These are phyloP conservation scores for Tanozyma kutaoensis DNA, from an alignment of 805 yeast genomes.

Conservation along the genomic window DNA sequence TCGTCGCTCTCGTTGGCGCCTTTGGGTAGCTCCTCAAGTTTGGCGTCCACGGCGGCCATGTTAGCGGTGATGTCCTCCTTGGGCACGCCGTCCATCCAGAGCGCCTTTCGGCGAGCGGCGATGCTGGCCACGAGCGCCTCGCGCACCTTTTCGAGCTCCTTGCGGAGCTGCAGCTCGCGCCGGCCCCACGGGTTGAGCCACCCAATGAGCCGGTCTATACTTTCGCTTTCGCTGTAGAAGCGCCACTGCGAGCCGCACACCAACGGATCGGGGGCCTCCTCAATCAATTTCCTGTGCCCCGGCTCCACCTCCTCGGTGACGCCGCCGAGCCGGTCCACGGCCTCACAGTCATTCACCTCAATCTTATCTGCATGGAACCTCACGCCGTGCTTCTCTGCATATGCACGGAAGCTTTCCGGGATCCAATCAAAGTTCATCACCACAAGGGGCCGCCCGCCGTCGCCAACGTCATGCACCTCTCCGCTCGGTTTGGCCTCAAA, in stretches of 20 bases:
- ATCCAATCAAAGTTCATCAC: slow-evolving; percentile 12
- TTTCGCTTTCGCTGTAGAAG: slow-evolving; percentile 47
- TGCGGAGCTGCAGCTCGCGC: slow-evolving; percentile 53
- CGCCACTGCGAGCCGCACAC: slow-evolving; percentile 52
- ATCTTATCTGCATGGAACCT: slow-evolving; percentile 10
- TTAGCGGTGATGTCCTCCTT: too few relatives aligned
- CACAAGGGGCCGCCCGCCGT: slow-evolving; percentile 3
- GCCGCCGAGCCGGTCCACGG: slow-evolving; percentile 4
- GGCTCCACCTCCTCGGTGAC: too few relatives aligned
- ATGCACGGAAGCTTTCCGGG: slow-evolving; percentile 6
- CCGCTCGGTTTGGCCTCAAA: too few relatives aligned
- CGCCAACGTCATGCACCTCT: not conserved
- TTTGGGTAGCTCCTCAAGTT: too few relatives aligned
- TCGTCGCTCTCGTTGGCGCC: slow-evolving; percentile 18
- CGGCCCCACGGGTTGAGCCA: slow-evolving; percentile 71
- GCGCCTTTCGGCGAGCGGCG: slow-evolving; percentile 41
- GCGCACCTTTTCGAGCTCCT: slow-evolving; percentile 42
- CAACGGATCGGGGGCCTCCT: slow-evolving; percentile 50
- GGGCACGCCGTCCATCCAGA: slow-evolving; percentile 29
- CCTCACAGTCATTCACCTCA: slow-evolving; percentile 1
- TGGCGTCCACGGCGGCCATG: too few relatives aligned
- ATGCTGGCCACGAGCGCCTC: slow-evolving; percentile 44
- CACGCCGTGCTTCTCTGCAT: slow-evolving; percentile 3
- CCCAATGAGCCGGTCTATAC: slow-evolving; percentile 38
- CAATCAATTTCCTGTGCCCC: slow-evolving; percentile 47